Conservation (phyloP, 345 rosid species). For the Euclidium syriacum region DNA sequence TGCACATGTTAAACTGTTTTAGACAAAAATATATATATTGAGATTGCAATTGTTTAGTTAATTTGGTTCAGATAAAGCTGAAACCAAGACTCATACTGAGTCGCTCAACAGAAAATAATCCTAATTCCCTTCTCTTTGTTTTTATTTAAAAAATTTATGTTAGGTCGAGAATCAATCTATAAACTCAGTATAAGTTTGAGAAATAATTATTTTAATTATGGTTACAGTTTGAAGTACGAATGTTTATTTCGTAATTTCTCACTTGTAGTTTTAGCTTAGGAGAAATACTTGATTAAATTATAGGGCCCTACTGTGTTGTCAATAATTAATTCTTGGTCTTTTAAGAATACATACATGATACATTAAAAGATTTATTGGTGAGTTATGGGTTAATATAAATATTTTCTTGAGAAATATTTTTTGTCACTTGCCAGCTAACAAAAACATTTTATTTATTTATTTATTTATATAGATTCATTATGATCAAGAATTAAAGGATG, state of each 20-base stretch:
- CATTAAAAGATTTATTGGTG: not conserved
- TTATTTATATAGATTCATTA: not conserved
- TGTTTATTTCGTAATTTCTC: not conserved
- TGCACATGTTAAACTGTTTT: not conserved
- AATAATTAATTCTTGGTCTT: not conserved
- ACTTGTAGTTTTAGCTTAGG: no score
- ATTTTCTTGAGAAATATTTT: not conserved
- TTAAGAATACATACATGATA: not conserved
- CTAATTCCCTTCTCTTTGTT: no score
- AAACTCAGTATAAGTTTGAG: no score
- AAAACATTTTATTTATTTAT: not conserved
- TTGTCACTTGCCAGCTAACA: not conserved
- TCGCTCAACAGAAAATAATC: not conserved
- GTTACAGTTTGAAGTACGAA: not conserved
- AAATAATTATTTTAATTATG: no score
- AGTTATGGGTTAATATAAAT: not conserved
- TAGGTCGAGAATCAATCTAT: no score
- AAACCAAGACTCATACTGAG: not conserved
- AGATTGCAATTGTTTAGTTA: not conserved
- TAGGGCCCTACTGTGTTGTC: no score
- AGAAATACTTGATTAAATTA: no score
- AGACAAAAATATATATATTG: not conserved
- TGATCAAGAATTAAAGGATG: not conserved
- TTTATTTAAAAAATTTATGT: no score
- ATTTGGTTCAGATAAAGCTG: not conserved